Evolutionary conservation across 768 basidiomycete genomes (phyloP), one percentile per base, ranked within the genome.

Genomic region (Hericium coralloides): DNA sequence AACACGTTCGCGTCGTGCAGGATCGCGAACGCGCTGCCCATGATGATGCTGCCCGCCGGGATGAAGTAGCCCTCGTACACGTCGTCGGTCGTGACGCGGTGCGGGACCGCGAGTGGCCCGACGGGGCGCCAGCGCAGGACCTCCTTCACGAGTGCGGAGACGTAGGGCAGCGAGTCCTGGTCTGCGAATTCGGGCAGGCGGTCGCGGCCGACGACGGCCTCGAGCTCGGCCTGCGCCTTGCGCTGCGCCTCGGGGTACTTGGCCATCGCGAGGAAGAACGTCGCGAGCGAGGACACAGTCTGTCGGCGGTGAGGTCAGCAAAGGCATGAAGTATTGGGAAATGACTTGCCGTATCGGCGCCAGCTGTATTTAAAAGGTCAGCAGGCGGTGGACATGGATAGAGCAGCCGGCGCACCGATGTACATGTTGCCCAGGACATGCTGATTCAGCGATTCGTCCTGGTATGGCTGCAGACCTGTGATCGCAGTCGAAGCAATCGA

Each of bases 261-360:
- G n/a, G 63, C 65, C 67, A 71, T 69, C 17, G 67, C 69, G 20
- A 71, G 61, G 55, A 65, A 63, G 60, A 72, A 70, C 8, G 64
- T 64, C 52, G 62, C 54, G 22, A 70, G 60, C 1, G 67, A 55
- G n/a, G 69, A 68, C 12, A 64, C 63, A 9, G 67, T 65, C 68
- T 69, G 37, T 31, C 26, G 5, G 17, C 26, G 4, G 5, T 17
- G 14, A 57, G 5, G 39, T 22, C 15, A 25, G 12, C 47, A 50
- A 10, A 12, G 6, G 12, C 23, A n/a, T 2, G 10, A 15, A 2
- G 22, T 23, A 17, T 18, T 25, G 4, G 8, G 17, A 9, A 3
- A 20, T 12, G 20, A 50, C 58, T 25, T 39, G 61, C 63, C 49
- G 62, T 64, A 49, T 64, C 63, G 2, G 59, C 55, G 18, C 63